Evolutionary conservation across 768 basidiomycete species (phyloP).

Genomic region (Agaricus subrufescens): DNA sequence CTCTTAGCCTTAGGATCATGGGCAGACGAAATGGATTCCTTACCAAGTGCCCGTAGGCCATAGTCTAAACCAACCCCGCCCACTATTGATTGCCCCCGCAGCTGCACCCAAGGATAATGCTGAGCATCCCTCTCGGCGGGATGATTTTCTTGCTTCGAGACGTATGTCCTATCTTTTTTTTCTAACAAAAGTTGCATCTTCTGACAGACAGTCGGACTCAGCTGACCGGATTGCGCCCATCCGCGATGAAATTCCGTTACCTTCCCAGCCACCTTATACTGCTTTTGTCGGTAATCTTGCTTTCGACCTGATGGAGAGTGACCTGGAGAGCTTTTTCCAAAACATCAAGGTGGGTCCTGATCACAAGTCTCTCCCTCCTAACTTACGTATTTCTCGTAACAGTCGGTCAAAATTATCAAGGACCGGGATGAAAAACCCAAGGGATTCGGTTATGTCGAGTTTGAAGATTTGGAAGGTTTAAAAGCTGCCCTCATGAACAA

Average conservation of each 20-base stretch:
- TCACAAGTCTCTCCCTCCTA: background rate
- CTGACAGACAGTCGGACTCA: slow-evolving; percentile 30
- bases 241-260: slow-evolving; percentile 94
- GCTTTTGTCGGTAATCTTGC: slow-evolving; percentile 96
- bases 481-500: slow-evolving; percentile 77
- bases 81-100: slow-evolving; percentile 20
- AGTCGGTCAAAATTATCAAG: slow-evolving; percentile 88
- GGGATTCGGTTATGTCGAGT: slow-evolving; percentile 98
- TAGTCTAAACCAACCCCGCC: background rate
- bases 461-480: slow-evolving; percentile 78
- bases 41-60: slow-evolving; percentile 89
- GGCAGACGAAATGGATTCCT: slow-evolving; percentile 96
- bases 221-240: slow-evolving; percentile 48
- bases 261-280: slow-evolving; percentile 90
- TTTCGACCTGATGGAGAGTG: slow-evolving; percentile 84
- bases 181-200: slow-evolving; percentile 7
- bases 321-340: slow-evolving; percentile 78
- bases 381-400: slow-evolving; percentile 41
- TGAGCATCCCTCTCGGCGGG: slow-evolving; percentile 45
- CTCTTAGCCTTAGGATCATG: slow-evolving; percentile 81
- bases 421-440: slow-evolving; percentile 94
- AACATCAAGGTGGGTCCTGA: slow-evolving; percentile 48
- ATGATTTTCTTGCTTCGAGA: slow-evolving; percentile 62
- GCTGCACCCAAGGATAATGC: slow-evolving; percentile 71
- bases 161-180: slow-evolving; percentile 35